A percentile compares a stretch with the other conserved stretches of the same genome.
Evolutionary conservation across 2,329 filamentous ascomycete species (phyloP).

Genomic region (Alternaria consortialis): DNA sequence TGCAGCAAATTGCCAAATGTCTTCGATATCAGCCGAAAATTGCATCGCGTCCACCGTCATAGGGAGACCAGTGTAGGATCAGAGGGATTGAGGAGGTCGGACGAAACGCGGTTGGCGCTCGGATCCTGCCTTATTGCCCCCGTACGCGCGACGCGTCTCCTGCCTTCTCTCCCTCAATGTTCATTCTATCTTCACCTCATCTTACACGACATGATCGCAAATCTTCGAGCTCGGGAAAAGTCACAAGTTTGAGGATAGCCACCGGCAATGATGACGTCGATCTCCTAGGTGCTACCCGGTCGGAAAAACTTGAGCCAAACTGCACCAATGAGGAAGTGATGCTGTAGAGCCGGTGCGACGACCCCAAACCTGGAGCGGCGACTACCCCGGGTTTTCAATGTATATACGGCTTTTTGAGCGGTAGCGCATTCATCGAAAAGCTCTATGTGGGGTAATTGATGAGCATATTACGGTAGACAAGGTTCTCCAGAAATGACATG

Average conservation of each 20-base stretch:
- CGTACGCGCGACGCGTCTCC: background rate
- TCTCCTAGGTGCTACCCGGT: background rate
- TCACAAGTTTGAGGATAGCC: slow-evolving; percentile 2
- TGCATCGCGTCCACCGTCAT: slow-evolving; percentile 12
- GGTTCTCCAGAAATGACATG: background rate
- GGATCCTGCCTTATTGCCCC: background rate
- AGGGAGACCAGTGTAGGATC: background rate
- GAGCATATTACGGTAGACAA: background rate
- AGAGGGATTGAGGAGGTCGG: background rate
- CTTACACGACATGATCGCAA: background rate
- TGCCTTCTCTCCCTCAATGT: background rate
- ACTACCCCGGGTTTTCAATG: slow-evolving; percentile 15
- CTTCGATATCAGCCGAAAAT: background rate
- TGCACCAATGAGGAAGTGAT: slow-evolving; percentile 23
- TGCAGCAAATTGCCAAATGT: background rate
- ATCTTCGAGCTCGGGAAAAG: background rate
- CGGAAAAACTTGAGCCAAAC: slow-evolving; percentile 21
- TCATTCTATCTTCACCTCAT: background rate
- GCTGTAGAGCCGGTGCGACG: slow-evolving; percentile 3
- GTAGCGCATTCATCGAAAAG: background rate
- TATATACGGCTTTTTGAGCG: slow-evolving; percentile 6
- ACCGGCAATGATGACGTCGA: slow-evolving; percentile 9
- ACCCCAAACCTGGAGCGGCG: slow-evolving; percentile 8
- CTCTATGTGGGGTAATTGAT: slow-evolving; percentile 3
- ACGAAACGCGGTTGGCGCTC: background rate